Conservation (phyloP, 768 basidiomycete genomes). For the Daedaleopsis nitida region DNA sequence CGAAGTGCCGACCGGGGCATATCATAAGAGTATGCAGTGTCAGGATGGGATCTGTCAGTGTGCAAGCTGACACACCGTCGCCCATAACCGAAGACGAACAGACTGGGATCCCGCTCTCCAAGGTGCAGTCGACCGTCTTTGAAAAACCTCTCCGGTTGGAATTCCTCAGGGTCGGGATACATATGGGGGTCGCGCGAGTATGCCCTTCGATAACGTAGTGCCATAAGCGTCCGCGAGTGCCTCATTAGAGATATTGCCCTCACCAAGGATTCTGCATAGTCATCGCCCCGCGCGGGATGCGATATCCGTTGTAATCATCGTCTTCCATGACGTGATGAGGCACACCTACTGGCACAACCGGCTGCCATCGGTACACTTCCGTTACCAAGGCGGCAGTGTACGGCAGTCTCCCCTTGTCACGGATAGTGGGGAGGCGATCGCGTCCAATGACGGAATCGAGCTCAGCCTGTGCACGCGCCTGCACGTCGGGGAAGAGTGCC, state of each 20-base stretch:
- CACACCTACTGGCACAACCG: neutral
- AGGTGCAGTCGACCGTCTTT: conserved; percentile 33
- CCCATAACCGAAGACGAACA: conserved; percentile 38
- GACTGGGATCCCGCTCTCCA: conserved; percentile 29
- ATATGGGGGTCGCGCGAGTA: conserved; percentile 25
- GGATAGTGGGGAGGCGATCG: neutral
- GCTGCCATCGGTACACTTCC: conserved; percentile 16
- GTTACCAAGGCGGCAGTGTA: conserved; percentile 13
- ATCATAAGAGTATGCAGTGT: neutral
- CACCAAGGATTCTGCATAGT: conserved; percentile 14
- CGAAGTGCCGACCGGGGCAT: neutral
- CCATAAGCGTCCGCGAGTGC: neutral
- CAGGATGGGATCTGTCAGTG: neutral
- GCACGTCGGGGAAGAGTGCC: neutral
- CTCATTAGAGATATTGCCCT: neutral
- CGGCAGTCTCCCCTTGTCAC: neutral
- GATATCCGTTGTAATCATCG: conserved; percentile 9
- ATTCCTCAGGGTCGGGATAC: conserved; percentile 46
- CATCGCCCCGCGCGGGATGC: conserved; percentile 32
- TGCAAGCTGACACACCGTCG: conserved; percentile 19
- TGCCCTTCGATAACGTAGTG: neutral
- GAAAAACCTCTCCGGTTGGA: conserved; percentile 36
- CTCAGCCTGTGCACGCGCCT: conserved; percentile 2
- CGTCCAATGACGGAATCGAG: conserved; percentile 1
- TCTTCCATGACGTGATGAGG: conserved; percentile 1